Evolutionary conservation across 805 yeast genomes (phyloP), one percentile per base, ranked within the genome.

Genomic region (Yarrowia bubula): DNA sequence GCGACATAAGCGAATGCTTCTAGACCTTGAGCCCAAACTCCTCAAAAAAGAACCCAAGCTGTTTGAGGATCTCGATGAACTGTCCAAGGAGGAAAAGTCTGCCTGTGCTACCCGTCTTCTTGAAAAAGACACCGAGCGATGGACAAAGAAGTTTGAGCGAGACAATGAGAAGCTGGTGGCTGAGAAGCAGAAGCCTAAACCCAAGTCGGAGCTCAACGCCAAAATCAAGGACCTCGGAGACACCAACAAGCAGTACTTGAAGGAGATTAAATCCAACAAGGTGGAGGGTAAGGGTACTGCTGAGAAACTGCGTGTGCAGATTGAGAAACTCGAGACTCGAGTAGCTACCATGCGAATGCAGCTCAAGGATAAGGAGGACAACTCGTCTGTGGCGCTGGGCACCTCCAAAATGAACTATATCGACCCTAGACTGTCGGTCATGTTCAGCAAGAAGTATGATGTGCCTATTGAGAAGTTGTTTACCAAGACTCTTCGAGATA

Each of bases 401-500:
- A 93, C 98, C 0, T 90, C 96, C 31, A 93, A 93, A 79, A 85
- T 90, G 81, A 93, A 93, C 76, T 93, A 93, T 79, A 93, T 93
- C 67, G 98, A 93, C 75, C 98, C 98, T 31, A 82, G 98, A 69
- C 79, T 93, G 70, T 86, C 96, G 0, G 97, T 91, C 28, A 86
- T 89, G 82, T 93, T 92, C 73, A 84, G 96, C 62, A 92, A 92
- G 75, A 89, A 86, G 76, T 91, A 79, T 73, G 81, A 84, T 64
- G 97, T 93, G 18, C 98, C 98, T 8, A 88, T 93, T 64, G 98
- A 93, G 75, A 92, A 90, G 76, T 80, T 93, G 46, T 92, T 93
- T 71, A 88, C 97, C 11, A 92, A 92, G 77, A 90, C 98, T 0
- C 79, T 93, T 64, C 80, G 98, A 67, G 97, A 92, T 47, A 93